Conservation (phyloP, 116 monocot genomes). For the Posidonia oceanica region DNA sequence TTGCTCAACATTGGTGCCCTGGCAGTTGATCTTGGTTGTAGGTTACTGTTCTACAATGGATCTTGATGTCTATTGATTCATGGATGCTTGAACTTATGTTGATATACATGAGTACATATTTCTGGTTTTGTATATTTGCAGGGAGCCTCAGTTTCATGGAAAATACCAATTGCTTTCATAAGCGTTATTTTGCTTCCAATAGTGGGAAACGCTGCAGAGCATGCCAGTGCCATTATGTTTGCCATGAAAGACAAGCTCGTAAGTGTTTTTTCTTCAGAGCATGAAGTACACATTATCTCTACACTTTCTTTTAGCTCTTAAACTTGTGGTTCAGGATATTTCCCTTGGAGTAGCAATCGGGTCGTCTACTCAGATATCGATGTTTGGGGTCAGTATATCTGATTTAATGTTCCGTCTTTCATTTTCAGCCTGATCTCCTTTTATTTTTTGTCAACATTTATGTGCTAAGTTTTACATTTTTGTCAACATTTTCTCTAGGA, state of each 20-base stretch:
- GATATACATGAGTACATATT: too few species aligned
- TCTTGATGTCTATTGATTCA: too few species aligned
- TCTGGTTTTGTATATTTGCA: constrained; percentile 7
- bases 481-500: too few species aligned
- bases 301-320: neutral
- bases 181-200: constrained; percentile 86
- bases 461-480: too few species aligned
- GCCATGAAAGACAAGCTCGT: constrained; percentile 94
- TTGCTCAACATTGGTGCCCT: too few species aligned
- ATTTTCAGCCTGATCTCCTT: too few species aligned
- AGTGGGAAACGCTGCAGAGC: constrained; percentile 89
- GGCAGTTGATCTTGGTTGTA: too few species aligned
- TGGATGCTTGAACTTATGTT: too few species aligned
- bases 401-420: neutral
- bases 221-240: constrained; percentile 83
- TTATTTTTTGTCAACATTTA: too few species aligned
- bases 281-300: neutral
- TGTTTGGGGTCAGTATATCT: constrained; percentile 60
- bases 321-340: constrained; percentile 36
- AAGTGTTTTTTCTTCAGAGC: constrained; percentile 4
- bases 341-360: constrained; percentile 83
- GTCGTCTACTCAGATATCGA: constrained; percentile 84
- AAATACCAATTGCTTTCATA: constrained; percentile 70
- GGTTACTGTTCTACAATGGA: too few species aligned
- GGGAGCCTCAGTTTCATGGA: constrained; percentile 69